phyloP scores from a whole-genome alignment of 768 basidiomycete species.

The Suillus sp. region DNA sequence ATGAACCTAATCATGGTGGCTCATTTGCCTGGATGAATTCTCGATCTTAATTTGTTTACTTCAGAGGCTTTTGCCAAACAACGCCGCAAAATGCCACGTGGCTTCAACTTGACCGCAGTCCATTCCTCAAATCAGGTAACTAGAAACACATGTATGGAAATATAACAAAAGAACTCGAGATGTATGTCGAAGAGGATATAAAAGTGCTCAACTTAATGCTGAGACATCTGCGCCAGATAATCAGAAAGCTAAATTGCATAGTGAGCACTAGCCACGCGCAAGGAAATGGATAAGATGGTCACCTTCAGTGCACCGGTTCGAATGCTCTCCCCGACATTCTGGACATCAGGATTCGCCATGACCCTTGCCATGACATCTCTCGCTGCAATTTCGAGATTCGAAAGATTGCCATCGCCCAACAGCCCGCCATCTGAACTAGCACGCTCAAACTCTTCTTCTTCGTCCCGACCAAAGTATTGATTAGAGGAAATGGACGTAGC shows the following conservation, averaged over 20 bases:
- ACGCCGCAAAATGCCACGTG: constrained; percentile 5
- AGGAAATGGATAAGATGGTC: constrained; percentile 23
- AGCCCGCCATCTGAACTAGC: constrained; percentile 58
- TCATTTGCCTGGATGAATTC: constrained; percentile 17
- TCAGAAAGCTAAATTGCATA: constrained; percentile 50
- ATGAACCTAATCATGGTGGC: constrained; percentile 91
- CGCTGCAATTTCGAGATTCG: constrained; percentile 64
- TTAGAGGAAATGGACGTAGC: constrained; percentile 93
- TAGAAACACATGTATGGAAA: constrained; percentile 1
- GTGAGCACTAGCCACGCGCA: background rate
- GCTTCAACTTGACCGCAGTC: background rate
- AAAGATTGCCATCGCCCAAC: constrained; percentile 49
- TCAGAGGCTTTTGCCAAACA: constrained; percentile 19
- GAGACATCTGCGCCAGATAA: constrained; percentile 71
- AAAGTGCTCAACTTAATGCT: constrained; percentile 31
- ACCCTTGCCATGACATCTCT: constrained; percentile 75
- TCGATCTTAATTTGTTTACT: constrained; percentile 12
- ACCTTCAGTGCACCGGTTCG: constrained; percentile 84
- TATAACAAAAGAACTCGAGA: background rate
- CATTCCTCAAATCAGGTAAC: constrained; percentile 3
- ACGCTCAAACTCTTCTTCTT: constrained; percentile 53
- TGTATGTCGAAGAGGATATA: constrained; percentile 2
- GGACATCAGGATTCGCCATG: constrained; percentile 84
- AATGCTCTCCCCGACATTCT: constrained; percentile 79
- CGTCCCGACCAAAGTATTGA: constrained; percentile 95